Evolutionary conservation across 192 early-diverging fungal genomes (phyloP).

Genomic region (Podila epigama): DNA sequence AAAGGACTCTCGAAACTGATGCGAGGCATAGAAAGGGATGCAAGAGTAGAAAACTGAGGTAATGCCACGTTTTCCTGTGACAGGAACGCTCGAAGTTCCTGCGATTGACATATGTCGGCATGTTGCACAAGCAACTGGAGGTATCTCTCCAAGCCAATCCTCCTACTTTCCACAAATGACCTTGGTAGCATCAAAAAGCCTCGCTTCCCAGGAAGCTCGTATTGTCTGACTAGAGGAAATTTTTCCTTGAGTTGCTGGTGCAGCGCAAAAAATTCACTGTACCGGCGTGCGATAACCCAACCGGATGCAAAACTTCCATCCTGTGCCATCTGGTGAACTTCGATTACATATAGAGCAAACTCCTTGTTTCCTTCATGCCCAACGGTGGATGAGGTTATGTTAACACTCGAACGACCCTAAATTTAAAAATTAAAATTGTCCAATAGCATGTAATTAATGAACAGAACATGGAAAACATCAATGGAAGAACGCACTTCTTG

Average conservation of each 20-base stretch:
- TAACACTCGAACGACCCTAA: constrained; percentile 59
- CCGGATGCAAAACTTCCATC: constrained; percentile 64
- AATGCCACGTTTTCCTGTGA: constrained; percentile 64
- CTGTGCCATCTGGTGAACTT: constrained; percentile 67
- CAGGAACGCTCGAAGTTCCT: constrained; percentile 75
- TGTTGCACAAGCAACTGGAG: constrained; percentile 66
- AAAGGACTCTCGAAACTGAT: constrained; percentile 6
- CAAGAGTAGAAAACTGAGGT: constrained; percentile 31
- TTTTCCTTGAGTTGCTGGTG: constrained; percentile 71
- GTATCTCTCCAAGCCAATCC: constrained; percentile 73
- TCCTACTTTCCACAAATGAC: constrained; percentile 73
- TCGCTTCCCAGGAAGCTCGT: constrained; percentile 81
- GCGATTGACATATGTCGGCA: constrained; percentile 63
- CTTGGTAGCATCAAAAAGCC: constrained; percentile 71
- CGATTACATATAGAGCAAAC: constrained; percentile 71
- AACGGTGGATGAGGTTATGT: constrained; percentile 58
- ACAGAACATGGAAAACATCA: neutral
- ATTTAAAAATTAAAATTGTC: neutral
- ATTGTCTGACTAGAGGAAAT: constrained; percentile 64
- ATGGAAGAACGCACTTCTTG: neutral
- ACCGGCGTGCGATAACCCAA: constrained; percentile 81
- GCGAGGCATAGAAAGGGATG: neutral
- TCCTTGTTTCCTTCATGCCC: constrained; percentile 60
- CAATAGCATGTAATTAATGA: neutral
- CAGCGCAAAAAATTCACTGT: constrained; percentile 86